Base-by-base conservation (phyloP, 257 asterid species). In the Rauvolfia tetraphylla region DNA sequence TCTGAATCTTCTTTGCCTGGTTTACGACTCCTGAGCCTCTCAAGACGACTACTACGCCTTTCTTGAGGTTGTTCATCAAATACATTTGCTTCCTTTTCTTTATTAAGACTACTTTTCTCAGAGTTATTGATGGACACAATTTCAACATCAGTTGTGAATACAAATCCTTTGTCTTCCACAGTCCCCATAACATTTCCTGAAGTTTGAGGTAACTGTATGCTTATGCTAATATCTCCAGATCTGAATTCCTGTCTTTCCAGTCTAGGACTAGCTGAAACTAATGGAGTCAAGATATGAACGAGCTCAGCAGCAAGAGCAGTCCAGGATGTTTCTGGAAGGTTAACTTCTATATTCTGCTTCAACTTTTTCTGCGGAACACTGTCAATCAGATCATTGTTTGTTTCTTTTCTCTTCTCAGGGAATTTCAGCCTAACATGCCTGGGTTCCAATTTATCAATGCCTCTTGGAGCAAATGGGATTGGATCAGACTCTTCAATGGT, bases 11-110 rank as follows among this genome's bases (percentile, higher is more conserved):
- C 99, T 87, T 88, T 95, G 57, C 89, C 98, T 44, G 96, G 96
- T 86, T 92, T 95, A 78, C 98, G 99, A 84, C 92, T 90, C 85
- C 94, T 87, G 72, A 88, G 97, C 89, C 97, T 85, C 85, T 90
- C 96, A 75, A 92, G 93, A 39, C 98, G 98, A 83, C 88, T 95
- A 79, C 99, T 95, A 76, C 99, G 85, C 87, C 99, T 91, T 91
- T 92, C 99, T 86, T 91, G 99, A 87, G 91, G 98, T 80, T 92
- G 98, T 79, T 95, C 97, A 68, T 89, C 97, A 65, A 72, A 83
- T 42, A 75, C 48, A 81, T 66, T 67, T 79, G 84, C 89, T 81
- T 89, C 96, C 87, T 92, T 94, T 76, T 76, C 83, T 75, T 74
- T 78, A 57, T 36, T 31, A 62, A 72, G 53, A 76, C 75, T 49